Conservation (phyloP, 1,284 basidiomycete species). For the Exsudoporus floridanus region DNA sequence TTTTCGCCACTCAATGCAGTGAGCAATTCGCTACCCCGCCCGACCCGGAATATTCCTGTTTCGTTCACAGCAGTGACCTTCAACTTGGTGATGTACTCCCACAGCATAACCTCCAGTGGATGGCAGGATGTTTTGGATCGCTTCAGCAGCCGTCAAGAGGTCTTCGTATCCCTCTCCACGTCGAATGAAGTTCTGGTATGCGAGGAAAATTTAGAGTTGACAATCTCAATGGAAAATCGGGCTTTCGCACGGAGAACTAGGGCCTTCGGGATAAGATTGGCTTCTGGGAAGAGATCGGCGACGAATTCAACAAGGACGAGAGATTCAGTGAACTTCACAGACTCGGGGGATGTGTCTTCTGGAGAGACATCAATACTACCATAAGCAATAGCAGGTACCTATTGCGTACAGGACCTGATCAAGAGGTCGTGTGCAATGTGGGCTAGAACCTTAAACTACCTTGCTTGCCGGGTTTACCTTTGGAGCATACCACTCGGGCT, state of each 20-base stretch:
- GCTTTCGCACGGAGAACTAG: constrained; percentile 43
- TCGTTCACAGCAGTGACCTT: constrained; percentile 30
- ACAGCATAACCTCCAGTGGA: constrained; percentile 41
- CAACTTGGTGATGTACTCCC: constrained; percentile 39
- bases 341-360: constrained; percentile 44
- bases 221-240: constrained; percentile 44
- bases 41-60: constrained; percentile 30
- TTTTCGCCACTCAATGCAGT: constrained; percentile 24
- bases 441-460: constrained; percentile 32
- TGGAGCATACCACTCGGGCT: constrained; percentile 63
- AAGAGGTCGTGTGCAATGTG: neutral
- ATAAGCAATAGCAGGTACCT: constrained; percentile 49
- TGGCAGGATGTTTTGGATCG: constrained; percentile 45
- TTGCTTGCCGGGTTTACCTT: constrained; percentile 64
- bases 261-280: constrained; percentile 42
- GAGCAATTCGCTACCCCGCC: constrained; percentile 31
- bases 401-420: neutral
- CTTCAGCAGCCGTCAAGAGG: constrained; percentile 43
- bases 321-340: constrained; percentile 46
- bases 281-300: constrained; percentile 43
- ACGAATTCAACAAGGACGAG: constrained; percentile 48
- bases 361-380: constrained; percentile 42
- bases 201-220: constrained; percentile 44
- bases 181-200: constrained; percentile 36
- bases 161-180: constrained; percentile 44